A percentile compares a stretch with the other conserved stretches of the same genome.
phyloP scores from a whole-genome alignment of 2,329 filamentous ascomycete genomes.

The Claviceps spartinae region DNA sequence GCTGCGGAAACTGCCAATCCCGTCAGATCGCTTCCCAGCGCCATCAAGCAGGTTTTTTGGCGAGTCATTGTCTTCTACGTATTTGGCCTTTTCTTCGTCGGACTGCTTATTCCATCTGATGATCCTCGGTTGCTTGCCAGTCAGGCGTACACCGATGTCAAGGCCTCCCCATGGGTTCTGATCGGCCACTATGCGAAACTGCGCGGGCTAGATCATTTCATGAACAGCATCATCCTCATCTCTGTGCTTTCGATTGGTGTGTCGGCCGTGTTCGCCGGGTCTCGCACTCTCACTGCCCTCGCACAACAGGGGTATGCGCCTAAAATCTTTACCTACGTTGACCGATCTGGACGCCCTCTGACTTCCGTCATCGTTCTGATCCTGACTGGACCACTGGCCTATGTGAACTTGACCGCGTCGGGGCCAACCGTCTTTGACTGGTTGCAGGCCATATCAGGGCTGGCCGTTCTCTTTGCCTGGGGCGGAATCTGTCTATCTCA shows the following conservation, averaged over 20 bases:
- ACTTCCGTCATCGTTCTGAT: slow-evolving; percentile 30
- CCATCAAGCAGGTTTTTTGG: slow-evolving; percentile 61
- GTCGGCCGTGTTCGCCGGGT: slow-evolving; percentile 40
- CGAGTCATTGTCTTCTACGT: slow-evolving; percentile 39
- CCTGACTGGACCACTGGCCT: slow-evolving; percentile 33
- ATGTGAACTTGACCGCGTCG: slow-evolving; percentile 28
- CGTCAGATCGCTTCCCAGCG: slow-evolving; percentile 57
- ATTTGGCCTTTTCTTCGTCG: slow-evolving; percentile 34
- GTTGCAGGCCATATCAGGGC: slow-evolving; percentile 50
- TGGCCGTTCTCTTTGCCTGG: slow-evolving; percentile 53
- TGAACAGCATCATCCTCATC: slow-evolving; percentile 40
- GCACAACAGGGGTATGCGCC: slow-evolving; percentile 43
- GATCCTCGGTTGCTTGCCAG: slow-evolving; percentile 30
- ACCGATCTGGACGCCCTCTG: slow-evolving; percentile 38
- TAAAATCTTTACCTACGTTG: slow-evolving; percentile 38
- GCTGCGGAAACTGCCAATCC: slow-evolving; percentile 57
- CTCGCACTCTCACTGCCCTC: slow-evolving; percentile 41
- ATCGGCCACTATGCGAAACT: slow-evolving; percentile 34
- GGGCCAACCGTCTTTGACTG: slow-evolving; percentile 46
- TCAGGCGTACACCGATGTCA: slow-evolving; percentile 28
- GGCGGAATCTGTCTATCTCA: slow-evolving; percentile 50
- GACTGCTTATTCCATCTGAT: slow-evolving; percentile 29
- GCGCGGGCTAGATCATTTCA: slow-evolving; percentile 32
- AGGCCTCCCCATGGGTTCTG: slow-evolving; percentile 36
- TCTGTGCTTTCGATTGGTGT: slow-evolving; percentile 42